phyloP scores from a whole-genome alignment of 1,284 basidiomycete species.

The Irpex sp. region DNA sequence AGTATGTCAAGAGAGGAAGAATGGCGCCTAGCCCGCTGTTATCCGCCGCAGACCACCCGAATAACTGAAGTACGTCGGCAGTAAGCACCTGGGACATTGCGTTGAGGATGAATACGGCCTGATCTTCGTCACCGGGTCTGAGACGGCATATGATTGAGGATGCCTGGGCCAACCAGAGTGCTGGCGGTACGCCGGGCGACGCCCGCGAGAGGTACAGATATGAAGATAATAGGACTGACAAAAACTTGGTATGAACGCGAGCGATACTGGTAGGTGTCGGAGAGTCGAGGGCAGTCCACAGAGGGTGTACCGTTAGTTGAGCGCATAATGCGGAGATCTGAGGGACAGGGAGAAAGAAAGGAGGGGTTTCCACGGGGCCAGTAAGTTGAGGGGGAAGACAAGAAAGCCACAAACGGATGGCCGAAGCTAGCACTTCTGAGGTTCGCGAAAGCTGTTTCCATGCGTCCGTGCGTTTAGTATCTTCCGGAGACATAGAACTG shows the following conservation, averaged over 20 bases:
- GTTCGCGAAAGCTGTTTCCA: constrained; percentile 29
- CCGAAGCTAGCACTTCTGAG: constrained; percentile 40
- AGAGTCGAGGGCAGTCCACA: constrained; percentile 32
- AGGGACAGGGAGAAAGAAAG: constrained; percentile 54
- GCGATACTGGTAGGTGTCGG: constrained; percentile 22
- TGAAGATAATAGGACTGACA: constrained; percentile 47
- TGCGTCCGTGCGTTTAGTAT: background rate
- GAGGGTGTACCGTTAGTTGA: constrained; percentile 40
- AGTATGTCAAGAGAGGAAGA: constrained; percentile 55
- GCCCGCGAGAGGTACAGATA: constrained; percentile 55
- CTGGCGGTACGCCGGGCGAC: constrained; percentile 48
- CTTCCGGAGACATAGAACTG: constrained; percentile 1
- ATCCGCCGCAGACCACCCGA: constrained; percentile 45
- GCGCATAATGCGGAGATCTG: constrained; percentile 50
- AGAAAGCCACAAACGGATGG: constrained; percentile 60
- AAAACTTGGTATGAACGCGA: constrained; percentile 42
- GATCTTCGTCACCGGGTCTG: constrained; percentile 66
- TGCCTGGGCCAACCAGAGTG: constrained; percentile 64
- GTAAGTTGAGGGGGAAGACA: constrained; percentile 44
- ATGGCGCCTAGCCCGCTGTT: constrained; percentile 47
- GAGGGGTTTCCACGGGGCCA: constrained; percentile 36
- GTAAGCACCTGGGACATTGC: constrained; percentile 39
- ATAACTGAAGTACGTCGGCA: constrained; percentile 35
- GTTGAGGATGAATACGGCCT: constrained; percentile 31
- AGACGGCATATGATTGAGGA: constrained; percentile 50